Evolutionary conservation across 768 basidiomycete genomes (phyloP), one percentile per base, ranked within the genome.

Genomic region (Wakefieldia striispora): DNA sequence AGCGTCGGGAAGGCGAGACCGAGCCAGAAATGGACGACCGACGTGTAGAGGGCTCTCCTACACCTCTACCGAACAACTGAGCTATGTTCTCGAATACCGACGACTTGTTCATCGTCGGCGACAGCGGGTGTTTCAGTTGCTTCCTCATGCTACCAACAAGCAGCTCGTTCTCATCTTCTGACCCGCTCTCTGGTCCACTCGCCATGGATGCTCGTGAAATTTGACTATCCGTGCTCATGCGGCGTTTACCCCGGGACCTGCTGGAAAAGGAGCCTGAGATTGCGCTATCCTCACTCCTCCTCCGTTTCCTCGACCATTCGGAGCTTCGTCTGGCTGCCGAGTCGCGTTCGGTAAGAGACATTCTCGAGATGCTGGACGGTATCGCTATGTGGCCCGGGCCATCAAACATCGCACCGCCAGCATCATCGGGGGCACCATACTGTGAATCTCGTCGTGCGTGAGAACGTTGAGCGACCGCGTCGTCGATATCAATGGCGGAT

Each of bases 331-430:
- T 74, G 21, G 71, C 70, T 11, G 70, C 45, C 24, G 55, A 31
- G n/a, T 60, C 54, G 13, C 62, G 65, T 48, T 80, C 83, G 29
- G 77, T 66, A 43, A 83, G 75, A 14, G 85, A 80, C 90, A 93
- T 92, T 48, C 84, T 76, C 7, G 90, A 89, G 14, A 84, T 79
- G 58, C 88, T 89, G 61, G 85, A 90, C 0, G 90, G 90, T 58
- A 88, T 82, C 23, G 77, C 81, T 27, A 71, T 70, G 65, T 87
- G 66, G 17, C 69, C 65, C 5, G 85, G 89, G 0, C 89, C 89
- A 57, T 86, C 84, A 64, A 91, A 93, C 76, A 90, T 82, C 20
- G 82, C 68, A 17, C 81, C 81, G 40, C 80, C 81, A 42, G 75
- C 80, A 56, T 81, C 78, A 52, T 78, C 81, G 10, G 52, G 44